Evolutionary conservation across 2,329 filamentous ascomycete genomes (phyloP).

Genomic region (Parastagonospora nodorum): DNA sequence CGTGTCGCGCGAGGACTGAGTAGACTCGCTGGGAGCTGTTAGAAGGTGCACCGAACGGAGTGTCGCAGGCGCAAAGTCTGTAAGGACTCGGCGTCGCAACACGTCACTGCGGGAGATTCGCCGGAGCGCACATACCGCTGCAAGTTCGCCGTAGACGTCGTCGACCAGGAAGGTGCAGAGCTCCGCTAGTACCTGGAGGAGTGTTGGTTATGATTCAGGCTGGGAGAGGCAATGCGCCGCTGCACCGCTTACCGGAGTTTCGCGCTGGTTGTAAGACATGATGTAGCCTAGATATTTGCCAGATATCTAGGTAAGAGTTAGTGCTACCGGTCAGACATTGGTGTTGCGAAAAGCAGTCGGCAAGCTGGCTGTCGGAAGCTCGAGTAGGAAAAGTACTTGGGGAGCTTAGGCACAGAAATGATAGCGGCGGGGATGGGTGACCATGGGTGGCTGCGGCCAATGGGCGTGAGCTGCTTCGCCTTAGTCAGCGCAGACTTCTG

Average conservation of each 20-base stretch:
- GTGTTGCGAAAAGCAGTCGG: slow-evolving; percentile 2
- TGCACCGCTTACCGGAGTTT: slow-evolving; percentile 41
- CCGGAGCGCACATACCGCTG: slow-evolving; percentile 66
- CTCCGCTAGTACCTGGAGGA: slow-evolving; percentile 75
- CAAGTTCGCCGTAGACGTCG: slow-evolving; percentile 88
- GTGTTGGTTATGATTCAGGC: slow-evolving; percentile 49
- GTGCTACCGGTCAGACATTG: slow-evolving; percentile 42
- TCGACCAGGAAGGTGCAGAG: slow-evolving; percentile 88
- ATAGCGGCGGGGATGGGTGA: slow-evolving; percentile 14
- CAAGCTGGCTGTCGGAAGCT: neutral
- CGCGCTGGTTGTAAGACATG: slow-evolving; percentile 45
- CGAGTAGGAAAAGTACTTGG: neutral
- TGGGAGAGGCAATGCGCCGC: slow-evolving; percentile 5
- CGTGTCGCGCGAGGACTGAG: slow-evolving; percentile 74
- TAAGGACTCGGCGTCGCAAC: neutral
- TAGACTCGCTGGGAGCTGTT: slow-evolving; percentile 74
- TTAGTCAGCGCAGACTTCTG: slow-evolving; percentile 16
- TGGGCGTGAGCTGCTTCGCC: slow-evolving; percentile 1
- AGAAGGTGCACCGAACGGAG: slow-evolving; percentile 7
- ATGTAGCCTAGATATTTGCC: slow-evolving; percentile 39
- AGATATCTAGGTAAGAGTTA: slow-evolving; percentile 36
- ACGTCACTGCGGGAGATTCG: too few species aligned
- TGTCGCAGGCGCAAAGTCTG: neutral
- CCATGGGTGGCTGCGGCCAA: slow-evolving; percentile 11
- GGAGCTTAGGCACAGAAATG: slow-evolving; percentile 8